These are phyloP conservation scores for Beta macrorhiza DNA, from an alignment of 179 eudicot genomes.

Conservation along the genomic window DNA sequence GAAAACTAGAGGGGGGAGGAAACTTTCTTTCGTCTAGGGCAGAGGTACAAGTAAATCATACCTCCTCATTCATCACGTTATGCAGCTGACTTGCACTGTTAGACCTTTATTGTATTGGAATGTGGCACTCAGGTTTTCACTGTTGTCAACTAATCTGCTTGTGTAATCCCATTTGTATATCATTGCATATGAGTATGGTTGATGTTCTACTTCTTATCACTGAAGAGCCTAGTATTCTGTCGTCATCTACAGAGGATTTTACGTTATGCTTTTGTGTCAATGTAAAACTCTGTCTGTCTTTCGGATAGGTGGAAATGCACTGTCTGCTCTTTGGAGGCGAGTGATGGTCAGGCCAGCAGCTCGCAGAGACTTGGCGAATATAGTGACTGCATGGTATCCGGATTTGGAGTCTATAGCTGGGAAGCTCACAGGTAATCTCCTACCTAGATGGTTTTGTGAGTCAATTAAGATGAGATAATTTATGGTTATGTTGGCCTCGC, in stretches of 20 bases:
- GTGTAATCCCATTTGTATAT: not conserved
- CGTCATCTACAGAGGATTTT: not conserved
- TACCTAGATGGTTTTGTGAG: not conserved
- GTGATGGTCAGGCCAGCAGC: conserved; percentile 64
- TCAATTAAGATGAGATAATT: not conserved
- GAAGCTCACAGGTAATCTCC: conserved; percentile 60
- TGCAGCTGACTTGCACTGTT: too few relatives aligned
- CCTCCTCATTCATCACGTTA: too few relatives aligned
- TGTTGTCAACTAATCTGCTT: too few relatives aligned
- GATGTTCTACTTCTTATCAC: not conserved
- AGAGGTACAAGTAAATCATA: too few relatives aligned
- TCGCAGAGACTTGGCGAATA: conserved; percentile 49
- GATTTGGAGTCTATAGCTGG: conserved; percentile 59
- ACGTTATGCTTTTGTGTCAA: not conserved
- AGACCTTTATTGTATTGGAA: too few relatives aligned
- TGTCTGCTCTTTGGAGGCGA: conserved; percentile 87
- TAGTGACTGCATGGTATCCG: conserved; percentile 67
- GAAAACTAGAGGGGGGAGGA: not conserved
- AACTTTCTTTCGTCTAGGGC: too few relatives aligned
- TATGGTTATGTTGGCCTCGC: conserved; percentile 26
- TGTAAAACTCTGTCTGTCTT: not conserved
- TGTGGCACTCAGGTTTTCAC: too few relatives aligned
- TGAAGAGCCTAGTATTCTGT: not conserved
- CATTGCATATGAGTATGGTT: not conserved
- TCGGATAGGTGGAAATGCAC: conserved; percentile 49